phyloP scores from a whole-genome alignment of 768 basidiomycete species.

The Psilocybe cubensis region DNA sequence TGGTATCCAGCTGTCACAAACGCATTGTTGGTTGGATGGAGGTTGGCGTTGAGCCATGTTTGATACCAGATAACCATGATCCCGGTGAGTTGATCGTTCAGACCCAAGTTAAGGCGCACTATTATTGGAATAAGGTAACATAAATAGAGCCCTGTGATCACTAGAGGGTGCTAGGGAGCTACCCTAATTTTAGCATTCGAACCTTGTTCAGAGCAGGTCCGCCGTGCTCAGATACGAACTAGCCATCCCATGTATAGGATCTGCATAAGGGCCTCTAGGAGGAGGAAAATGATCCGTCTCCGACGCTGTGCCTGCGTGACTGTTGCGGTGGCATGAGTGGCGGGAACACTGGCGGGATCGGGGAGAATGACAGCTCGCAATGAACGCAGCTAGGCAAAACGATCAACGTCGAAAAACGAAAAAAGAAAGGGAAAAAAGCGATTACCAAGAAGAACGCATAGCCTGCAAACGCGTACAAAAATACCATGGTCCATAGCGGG shows the following conservation, averaged over 20 bases:
- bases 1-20: too few species aligned
- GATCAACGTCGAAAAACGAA: background rate
- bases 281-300: conserved; percentile 87
- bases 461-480: conserved; percentile 84
- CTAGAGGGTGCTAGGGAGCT: background rate
- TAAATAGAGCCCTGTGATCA: too few species aligned
- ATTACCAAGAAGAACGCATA: conserved; percentile 95
- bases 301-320: conserved; percentile 80
- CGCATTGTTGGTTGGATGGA: too few species aligned
- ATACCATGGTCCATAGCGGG: conserved; percentile 70
- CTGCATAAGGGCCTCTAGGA: conserved; percentile 83
- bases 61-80: too few species aligned
- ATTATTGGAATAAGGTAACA: too few species aligned
- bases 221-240: conserved; percentile 47
- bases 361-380: conserved; percentile 91
- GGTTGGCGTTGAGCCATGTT: too few species aligned
- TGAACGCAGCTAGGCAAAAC: conserved; percentile 73
- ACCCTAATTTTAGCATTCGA: too few species aligned
- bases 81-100: too few species aligned
- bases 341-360: conserved; percentile 56
- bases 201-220: background rate
- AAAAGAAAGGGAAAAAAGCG: conserved; percentile 27
- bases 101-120: too few species aligned
- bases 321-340: conserved; percentile 52
- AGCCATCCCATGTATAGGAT: conserved; percentile 86